Evolutionary conservation across 2,329 filamentous ascomycete genomes (phyloP).

Genomic region (Fonsecaea pedrosoi): DNA sequence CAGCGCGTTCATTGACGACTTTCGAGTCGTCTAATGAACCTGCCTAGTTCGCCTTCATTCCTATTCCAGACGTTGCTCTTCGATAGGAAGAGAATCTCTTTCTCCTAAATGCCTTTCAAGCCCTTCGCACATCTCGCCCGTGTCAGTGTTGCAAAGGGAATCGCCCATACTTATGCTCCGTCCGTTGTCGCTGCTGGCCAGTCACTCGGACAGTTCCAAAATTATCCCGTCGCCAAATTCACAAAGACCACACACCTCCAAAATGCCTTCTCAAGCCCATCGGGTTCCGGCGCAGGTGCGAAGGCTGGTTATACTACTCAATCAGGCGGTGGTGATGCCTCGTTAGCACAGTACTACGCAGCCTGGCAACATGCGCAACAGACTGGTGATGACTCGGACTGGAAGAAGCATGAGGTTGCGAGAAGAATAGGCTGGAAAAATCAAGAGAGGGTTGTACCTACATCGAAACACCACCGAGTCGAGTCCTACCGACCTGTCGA

Average conservation of each 20-base stretch:
- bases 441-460: slow-evolving; percentile 51
- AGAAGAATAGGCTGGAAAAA: slow-evolving; percentile 88
- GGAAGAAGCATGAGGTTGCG: slow-evolving; percentile 89
- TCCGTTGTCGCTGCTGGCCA: slow-evolving; percentile 95
- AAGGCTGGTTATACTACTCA: slow-evolving; percentile 64
- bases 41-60: slow-evolving; percentile 72
- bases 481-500: slow-evolving; percentile 38
- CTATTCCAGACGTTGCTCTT: slow-evolving; percentile 58
- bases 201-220: slow-evolving; percentile 66
- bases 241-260: slow-evolving; percentile 70
- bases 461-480: slow-evolving; percentile 40
- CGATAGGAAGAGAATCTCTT: slow-evolving; percentile 68
- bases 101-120: slow-evolving; percentile 88
- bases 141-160: slow-evolving; percentile 94
- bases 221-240: slow-evolving; percentile 58
- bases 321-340: slow-evolving; percentile 60
- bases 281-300: slow-evolving; percentile 59
- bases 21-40: slow-evolving; percentile 95
- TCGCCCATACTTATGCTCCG: slow-evolving; percentile 97
- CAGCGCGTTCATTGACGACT: slow-evolving; percentile 91
- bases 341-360: slow-evolving; percentile 89
- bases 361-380: slow-evolving; percentile 81
- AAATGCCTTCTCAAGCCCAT: slow-evolving; percentile 73
- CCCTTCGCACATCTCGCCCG: slow-evolving; percentile 83
- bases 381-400: slow-evolving; percentile 75